Evolutionary conservation across 225 moss, liverwort and hornwort genomes (phyloP), one percentile per base, ranked within the genome.

Genomic region (Polytrichum commune): DNA sequence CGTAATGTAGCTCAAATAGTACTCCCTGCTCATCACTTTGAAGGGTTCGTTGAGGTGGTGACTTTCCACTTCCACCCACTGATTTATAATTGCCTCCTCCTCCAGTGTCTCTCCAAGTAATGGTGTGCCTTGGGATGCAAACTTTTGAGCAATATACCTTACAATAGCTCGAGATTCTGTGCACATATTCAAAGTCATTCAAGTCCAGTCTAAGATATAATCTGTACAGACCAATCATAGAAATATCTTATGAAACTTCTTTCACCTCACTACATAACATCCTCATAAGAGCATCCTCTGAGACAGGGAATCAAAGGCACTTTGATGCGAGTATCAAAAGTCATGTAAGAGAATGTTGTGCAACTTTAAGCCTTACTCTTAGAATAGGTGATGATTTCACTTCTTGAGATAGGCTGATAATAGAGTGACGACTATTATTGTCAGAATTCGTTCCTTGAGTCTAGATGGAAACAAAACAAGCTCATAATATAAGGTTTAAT

Each of bases 151-250:
- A 35, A 92, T 74, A 70, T 86, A 90, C 19, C 84, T 68, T 38
- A 81, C 85, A 32, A 92, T 90, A 30, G 90, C 82, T 76, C 90
- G 67, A 22, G 88, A 92, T 23, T 90, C 90, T 92, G 79, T 4
- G 35, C 9, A 27, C 5, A 20, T 33, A 20, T 5, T 23, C 19
- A 27, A 27, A 19, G 19, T 27, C 22, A 53, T 22, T 38, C 67
- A 67, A 25, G 1, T 35, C 20, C n/a, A 22, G 60, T 46, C 26
- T 26, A 13, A 46, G 9, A 46, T 46, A 46, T 46, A 46, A 58
- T 6, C 5, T 23, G 23, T 20, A 0, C 58, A 58, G 58, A 46
- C 10, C 2, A 13, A 46, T 35, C 46, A 13, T 13, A 46, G 13
- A 46, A 46, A 13, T 3, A 46, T 13, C 46, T 3, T 13, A 46